These are phyloP conservation scores for Linderina pennispora DNA, from an alignment of 192 early-diverging fungal species.

Conservation along the genomic window DNA sequence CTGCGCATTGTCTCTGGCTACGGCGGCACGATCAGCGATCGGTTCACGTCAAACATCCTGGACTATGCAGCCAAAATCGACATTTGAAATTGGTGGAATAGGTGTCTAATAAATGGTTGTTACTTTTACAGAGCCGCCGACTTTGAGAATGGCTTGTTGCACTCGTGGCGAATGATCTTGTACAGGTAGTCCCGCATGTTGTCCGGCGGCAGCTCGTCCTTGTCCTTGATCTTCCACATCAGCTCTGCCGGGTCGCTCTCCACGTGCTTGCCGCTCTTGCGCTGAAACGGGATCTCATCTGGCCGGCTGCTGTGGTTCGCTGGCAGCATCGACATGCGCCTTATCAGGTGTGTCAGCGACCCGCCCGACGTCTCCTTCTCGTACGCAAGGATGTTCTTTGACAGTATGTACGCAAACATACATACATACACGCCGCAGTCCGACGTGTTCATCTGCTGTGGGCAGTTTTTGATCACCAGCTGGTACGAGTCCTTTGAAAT, in stretches of 20 bases:
- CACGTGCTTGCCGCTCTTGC: constrained; percentile 11
- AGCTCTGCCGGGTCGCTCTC: constrained; percentile 6
- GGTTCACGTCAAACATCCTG: constrained; percentile 40
- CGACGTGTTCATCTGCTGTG: constrained; percentile 38
- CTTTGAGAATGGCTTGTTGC: no score
- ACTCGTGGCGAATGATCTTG: constrained; percentile 28
- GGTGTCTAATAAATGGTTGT: no score
- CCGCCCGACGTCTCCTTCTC: no score
- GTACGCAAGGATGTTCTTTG: constrained; percentile 12
- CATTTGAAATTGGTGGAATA: no score
- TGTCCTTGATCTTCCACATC: constrained; percentile 42
- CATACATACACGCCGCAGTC: constrained; percentile 44
- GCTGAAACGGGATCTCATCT: constrained; percentile 11
- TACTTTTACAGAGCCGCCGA: no score
- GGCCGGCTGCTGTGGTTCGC: not conserved
- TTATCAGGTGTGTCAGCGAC: no score
- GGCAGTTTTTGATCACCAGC: constrained; percentile 41
- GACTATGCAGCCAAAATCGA: constrained; percentile 33
- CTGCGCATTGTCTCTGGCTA: constrained; percentile 49
- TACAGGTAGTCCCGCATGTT: constrained; percentile 27
- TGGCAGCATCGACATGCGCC: constrained; percentile 16
- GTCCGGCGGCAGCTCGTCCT: constrained; percentile 25
- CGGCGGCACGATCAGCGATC: constrained; percentile 28
- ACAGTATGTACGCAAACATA: constrained; percentile 33
- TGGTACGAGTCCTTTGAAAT: constrained; percentile 42